Evolutionary conservation across 331 rosid genomes (phyloP).

Genomic region (Quercus lobata): DNA sequence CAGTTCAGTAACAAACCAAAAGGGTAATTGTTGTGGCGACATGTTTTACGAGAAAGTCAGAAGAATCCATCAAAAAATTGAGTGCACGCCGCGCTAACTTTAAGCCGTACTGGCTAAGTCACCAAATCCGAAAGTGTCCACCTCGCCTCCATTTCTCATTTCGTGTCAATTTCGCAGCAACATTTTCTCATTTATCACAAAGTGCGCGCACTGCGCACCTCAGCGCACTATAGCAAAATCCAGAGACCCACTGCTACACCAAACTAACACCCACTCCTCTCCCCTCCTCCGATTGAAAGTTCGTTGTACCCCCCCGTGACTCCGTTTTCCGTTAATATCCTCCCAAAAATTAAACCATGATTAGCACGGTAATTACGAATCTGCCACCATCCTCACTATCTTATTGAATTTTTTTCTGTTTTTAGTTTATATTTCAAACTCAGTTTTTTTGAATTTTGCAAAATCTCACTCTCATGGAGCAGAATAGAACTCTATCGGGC

Average conservation of each 20-base stretch:
- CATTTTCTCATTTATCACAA: background rate
- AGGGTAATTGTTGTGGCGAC: too few species aligned
- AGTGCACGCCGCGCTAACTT: background rate
- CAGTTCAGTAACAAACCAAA: too few species aligned
- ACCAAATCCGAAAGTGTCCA: background rate
- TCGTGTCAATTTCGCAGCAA: background rate
- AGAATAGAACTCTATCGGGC: slow-evolving; percentile 65
- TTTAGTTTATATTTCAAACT: background rate
- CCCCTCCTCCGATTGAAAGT: background rate
- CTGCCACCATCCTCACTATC: slow-evolving; percentile 19
- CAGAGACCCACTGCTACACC: too few species aligned
- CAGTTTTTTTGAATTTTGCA: background rate
- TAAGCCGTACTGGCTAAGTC: background rate
- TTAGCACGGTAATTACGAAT: slow-evolving; percentile 45
- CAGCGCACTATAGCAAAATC: background rate
- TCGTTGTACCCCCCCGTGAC: background rate
- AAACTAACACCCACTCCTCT: background rate
- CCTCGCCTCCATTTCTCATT: background rate
- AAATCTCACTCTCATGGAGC: slow-evolving; percentile 42
- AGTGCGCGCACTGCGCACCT: background rate
- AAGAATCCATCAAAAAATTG: background rate
- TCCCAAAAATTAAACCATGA: slow-evolving; percentile 30
- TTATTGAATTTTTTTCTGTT: background rate
- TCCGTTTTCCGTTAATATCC: background rate
- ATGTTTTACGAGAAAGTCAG: too few species aligned